Base-by-base conservation (phyloP, 495 filamentous ascomycete genomes). In the Neurospora sp. region DNA sequence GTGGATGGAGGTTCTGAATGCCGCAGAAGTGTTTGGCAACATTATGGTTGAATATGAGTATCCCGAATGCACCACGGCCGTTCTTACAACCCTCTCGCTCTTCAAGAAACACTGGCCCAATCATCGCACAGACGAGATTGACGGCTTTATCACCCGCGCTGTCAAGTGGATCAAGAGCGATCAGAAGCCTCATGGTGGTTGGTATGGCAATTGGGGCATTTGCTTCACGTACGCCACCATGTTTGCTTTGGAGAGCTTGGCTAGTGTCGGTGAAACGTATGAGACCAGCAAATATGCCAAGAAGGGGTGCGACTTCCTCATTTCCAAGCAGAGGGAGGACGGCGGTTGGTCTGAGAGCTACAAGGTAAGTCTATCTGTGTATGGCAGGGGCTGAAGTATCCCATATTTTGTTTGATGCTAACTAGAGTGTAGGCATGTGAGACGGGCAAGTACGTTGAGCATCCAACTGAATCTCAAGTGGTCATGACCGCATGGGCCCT, bases 21-120 rank as follows among this genome's bases (percentile, higher is more conserved):
- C 94, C 3, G 96, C 96, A 17, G 96, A 98, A 78, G 95, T 99
- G 0, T 99, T 99, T 78, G 96, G 94, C 17, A 87, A 90, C 14
- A 98, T 99, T 80, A 98, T 99, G 96, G 90, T 98, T 44, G 93
- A 97, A 74, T 99, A 98, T 79, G 94, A 97, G 77, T 97, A 98
- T 75, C 94, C 95, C 1, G 96, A 99, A 79, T 99, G 96, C 81
- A 98, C 96, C 2, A 98, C 96, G 3, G 94, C 96, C 3, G 92
- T 93, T 6, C 92, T 98, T n/a, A 97, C 94, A 3, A 93, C 91
- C 1, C 85, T 99, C 1, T 91, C 89, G 0, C 84, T 94, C 6
- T 99, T 98, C 84, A 86, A 87, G 73, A 89, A 92, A 74, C 88
- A 90, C 77, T 93, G 93, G 82, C 94, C 95, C 0, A 83, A 90